Evolutionary conservation across 1,284 basidiomycete genomes (phyloP), one percentile per base, ranked within the genome.

Genomic region (Marasmius sp.): DNA sequence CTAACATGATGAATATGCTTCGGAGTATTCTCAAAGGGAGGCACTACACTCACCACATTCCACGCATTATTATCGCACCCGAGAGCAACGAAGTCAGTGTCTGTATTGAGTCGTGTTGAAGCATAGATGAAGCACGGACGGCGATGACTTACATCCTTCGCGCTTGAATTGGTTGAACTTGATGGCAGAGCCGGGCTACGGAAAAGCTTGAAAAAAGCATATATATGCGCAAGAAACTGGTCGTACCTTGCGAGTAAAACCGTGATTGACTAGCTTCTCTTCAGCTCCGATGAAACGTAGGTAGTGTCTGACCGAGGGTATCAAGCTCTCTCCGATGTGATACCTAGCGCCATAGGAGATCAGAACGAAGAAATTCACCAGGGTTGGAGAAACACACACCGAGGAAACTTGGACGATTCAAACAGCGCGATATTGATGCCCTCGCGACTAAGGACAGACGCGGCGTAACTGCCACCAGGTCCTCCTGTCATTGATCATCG

Each of bases 391-490:
- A n/a, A 34, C 48, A 67, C 64, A 33, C 55, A 80, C 86, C 89
- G 79, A 53, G 90, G 91, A 71, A 91, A 92, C 67, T 85, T 83
- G 27, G 83, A 78, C 16, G 85, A 80, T 73, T 92, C 90, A 43
- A 92, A 75, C 22, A 92, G 68, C 18, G 85, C 85, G 60, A 91
- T 89, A 57, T 86, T 76, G 49, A 89, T 70, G 2, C 91, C 90
- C 73, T 92, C 91, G 48, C 86, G 76, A 3, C 87, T 86, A 16
- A 92, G 82, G 39, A 80, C 85, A n/a, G 86, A 78, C 2, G 89
- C 89, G 49, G 88, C 80, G 69, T 90, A 92, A 62, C 84, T 85
- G 34, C 90, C 90, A 18, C 84, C 85, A 9, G 90, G 90, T n/a
- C 91, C 91, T 55, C 75, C 76, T 53, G 27, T 27, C 27, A 27